Conservation (phyloP, 1,139 yeast genomes). For the Yamadazyma aaseri region DNA sequence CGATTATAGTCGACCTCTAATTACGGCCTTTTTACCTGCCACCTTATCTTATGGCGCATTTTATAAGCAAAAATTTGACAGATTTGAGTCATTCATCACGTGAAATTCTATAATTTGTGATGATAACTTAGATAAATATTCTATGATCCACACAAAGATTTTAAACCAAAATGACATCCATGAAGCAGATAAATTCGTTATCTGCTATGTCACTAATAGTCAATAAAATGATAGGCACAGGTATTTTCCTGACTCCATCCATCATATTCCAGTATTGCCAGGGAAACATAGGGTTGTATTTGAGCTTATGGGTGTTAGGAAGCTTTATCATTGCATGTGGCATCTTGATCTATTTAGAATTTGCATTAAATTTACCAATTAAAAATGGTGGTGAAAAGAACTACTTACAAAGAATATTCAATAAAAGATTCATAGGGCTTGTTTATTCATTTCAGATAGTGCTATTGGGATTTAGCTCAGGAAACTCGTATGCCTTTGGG, state of each 20-base stretch:
- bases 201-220: constrained; percentile 38
- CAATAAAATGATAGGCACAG: constrained; percentile 54
- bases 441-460: constrained; percentile 49
- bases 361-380: constrained; percentile 46
- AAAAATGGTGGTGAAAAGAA: constrained; percentile 52
- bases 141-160: neutral
- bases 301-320: constrained; percentile 43
- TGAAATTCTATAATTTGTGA: constrained; percentile 2
- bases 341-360: constrained; percentile 45
- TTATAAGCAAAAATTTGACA: too few species aligned
- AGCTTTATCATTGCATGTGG: constrained; percentile 49
- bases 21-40: too few species aligned
- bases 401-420: constrained; percentile 44
- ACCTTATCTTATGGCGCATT: too few species aligned
- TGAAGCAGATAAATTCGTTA: constrained; percentile 8
- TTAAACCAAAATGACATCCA: too few species aligned
- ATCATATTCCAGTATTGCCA: constrained; percentile 43
- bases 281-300: constrained; percentile 43
- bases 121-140: too few species aligned
- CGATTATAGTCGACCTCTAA: too few species aligned
- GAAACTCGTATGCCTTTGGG: constrained; percentile 52
- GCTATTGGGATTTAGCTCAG: constrained; percentile 48
- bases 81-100: too few species aligned
- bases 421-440: constrained; percentile 38
- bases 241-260: constrained; percentile 50